A percentile compares a stretch with the other conserved stretches of the same genome.
Conservation (phyloP, 2,329 filamentous ascomycete genomes). For the Leptographium procerum region DNA sequence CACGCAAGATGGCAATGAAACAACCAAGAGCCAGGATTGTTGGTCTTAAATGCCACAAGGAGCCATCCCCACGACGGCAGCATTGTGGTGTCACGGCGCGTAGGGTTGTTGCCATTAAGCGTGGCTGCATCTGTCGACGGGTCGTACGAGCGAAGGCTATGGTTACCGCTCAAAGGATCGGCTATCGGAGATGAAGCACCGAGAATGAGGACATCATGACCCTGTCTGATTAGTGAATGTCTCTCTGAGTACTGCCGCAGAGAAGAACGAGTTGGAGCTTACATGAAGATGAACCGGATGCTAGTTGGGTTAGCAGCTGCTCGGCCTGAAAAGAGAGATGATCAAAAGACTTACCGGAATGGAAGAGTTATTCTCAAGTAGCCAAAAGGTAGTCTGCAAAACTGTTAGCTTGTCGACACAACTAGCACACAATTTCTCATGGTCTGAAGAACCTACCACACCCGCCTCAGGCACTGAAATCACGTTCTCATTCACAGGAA, state of each 20-base stretch:
- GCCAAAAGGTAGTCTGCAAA: constrained; percentile 20
- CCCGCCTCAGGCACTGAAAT: constrained; percentile 2
- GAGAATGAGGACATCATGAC: constrained; percentile 24
- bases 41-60: constrained; percentile 33
- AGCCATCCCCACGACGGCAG: constrained; percentile 33
- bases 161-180: constrained; percentile 7
- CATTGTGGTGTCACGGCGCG: constrained; percentile 35
- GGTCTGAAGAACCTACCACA: background rate
- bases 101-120: constrained; percentile 29
- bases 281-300: constrained; percentile 21
- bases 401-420: background rate
- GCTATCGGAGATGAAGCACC: constrained; percentile 15
- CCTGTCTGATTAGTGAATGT: constrained; percentile 11
- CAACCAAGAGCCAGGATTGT: constrained; percentile 40
- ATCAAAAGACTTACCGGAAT: constrained; percentile 13
- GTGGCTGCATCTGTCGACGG: constrained; percentile 17
- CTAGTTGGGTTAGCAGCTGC: background rate
- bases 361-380: constrained; percentile 22
- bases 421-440: background rate
- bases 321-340: background rate
- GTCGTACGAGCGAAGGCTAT: constrained; percentile 15
- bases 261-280: background rate
- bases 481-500: constrained; percentile 7
- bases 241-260: background rate
- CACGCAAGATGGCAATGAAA: constrained; percentile 39